A percentile compares a stretch with the other conserved stretches of the same genome.
These are phyloP conservation scores for Juncus effusus DNA, from an alignment of 176 grass and related monocot genomes.

Conservation along the genomic window DNA sequence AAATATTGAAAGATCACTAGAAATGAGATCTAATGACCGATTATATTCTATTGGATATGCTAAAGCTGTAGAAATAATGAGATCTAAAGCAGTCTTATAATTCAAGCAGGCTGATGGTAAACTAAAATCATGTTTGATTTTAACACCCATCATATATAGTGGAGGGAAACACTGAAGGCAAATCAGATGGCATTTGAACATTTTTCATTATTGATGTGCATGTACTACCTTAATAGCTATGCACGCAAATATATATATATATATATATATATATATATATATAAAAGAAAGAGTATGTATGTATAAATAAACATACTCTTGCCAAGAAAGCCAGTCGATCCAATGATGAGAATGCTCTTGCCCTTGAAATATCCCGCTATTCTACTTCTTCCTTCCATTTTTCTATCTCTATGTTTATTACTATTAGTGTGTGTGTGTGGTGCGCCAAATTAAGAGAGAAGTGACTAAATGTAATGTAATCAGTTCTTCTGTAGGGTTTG, in stretches of 20 bases:
- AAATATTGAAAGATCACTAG: not conserved
- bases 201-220: no score
- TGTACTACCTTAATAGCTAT: no score
- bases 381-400: constrained; percentile 42
- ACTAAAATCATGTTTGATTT: no score
- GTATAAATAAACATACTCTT: constrained; percentile 48
- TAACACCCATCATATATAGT: no score
- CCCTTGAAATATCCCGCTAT: constrained; percentile 63
- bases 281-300: not conserved
- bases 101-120: no score
- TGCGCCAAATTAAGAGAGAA: not conserved
- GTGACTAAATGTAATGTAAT: not conserved
- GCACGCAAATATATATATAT: no score
- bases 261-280: no score
- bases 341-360: constrained; percentile 77
- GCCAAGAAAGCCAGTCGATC: constrained; percentile 79
- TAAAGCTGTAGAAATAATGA: not conserved
- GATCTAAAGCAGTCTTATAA: no score
- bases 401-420: constrained; percentile 1
- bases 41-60: no score
- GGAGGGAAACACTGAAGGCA: no score
- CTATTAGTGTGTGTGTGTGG: not conserved
- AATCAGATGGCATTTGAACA: no score
- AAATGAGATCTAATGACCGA: no score
- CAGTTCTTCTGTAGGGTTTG: constrained; percentile 8